phyloP scores from a whole-genome alignment of 495 filamentous ascomycete species.

The Aspergillus nanangensis region DNA sequence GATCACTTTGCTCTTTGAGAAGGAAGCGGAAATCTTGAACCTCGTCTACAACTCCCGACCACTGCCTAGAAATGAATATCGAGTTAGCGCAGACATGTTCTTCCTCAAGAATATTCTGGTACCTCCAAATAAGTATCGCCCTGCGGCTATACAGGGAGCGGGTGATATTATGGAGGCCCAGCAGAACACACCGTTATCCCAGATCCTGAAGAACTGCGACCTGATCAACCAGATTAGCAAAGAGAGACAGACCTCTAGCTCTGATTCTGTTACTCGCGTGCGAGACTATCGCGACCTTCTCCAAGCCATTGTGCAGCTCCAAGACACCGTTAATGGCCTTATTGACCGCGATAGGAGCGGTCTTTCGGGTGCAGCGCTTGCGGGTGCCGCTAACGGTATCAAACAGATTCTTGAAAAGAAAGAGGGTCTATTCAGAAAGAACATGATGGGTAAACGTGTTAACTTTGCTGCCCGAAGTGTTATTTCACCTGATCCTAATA shows the following conservation, averaged over 20 bases:
- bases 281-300: slow-evolving; percentile 59
- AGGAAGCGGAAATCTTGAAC: slow-evolving; percentile 73
- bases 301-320: slow-evolving; percentile 72
- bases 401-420: slow-evolving; percentile 99
- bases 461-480: slow-evolving; percentile 97
- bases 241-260: slow-evolving; percentile 55
- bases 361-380: slow-evolving; percentile 60
- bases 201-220: slow-evolving; percentile 67
- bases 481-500: slow-evolving; percentile 97
- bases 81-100: slow-evolving; percentile 79
- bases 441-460: slow-evolving; percentile 99
- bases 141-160: slow-evolving; percentile 74
- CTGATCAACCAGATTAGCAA: slow-evolving; percentile 70
- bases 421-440: slow-evolving; percentile 95
- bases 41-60: slow-evolving; percentile 79
- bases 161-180: slow-evolving; percentile 76
- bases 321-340: slow-evolving; percentile 85
- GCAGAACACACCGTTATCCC: slow-evolving; percentile 80
- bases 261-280: slow-evolving; percentile 32
- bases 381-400: slow-evolving; percentile 58
- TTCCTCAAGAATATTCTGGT: slow-evolving; percentile 83
- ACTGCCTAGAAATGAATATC: slow-evolving; percentile 40
- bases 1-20: slow-evolving; percentile 75
- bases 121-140: slow-evolving; percentile 89
- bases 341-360: slow-evolving; percentile 85